A percentile compares a stretch with the other conserved stretches of the same genome.
These are phyloP conservation scores for Diaporthe sp. DNA, from an alignment of 2,329 filamentous ascomycete species.

Conservation along the genomic window DNA sequence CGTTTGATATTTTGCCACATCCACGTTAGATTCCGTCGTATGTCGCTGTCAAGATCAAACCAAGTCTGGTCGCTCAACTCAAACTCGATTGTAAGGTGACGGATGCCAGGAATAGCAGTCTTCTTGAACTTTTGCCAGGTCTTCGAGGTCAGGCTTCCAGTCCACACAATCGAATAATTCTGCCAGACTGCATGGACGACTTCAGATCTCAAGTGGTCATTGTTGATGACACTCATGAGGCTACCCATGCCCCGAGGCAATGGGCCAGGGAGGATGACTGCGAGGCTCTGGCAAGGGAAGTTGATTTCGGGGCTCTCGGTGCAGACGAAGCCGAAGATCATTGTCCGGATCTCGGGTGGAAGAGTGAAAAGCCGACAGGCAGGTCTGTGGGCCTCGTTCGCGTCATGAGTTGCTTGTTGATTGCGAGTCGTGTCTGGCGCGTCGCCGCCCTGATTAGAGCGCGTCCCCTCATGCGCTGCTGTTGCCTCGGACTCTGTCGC, in stretches of 20 bases:
- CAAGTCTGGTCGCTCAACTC: rapidly evolving
- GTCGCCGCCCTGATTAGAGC: background rate
- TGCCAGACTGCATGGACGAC: background rate
- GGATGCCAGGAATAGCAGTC: background rate
- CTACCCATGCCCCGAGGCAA: background rate
- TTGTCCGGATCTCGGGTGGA: background rate
- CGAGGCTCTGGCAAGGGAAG: background rate
- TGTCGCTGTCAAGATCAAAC: too few relatives aligned
- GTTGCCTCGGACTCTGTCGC: background rate
- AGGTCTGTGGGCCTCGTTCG: background rate
- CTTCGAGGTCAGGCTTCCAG: background rate
- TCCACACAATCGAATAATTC: background rate
- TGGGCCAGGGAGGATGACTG: background rate
- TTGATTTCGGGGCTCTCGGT: background rate
- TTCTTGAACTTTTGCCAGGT: background rate
- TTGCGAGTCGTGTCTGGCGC: background rate
- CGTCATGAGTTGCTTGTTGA: background rate
- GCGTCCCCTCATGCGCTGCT: background rate
- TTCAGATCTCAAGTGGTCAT: background rate
- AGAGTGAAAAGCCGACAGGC: background rate
- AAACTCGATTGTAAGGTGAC: background rate
- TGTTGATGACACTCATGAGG: background rate
- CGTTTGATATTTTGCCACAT: background rate
- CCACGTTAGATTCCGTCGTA: background rate
- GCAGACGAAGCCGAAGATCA: background rate